Conservation (phyloP, 2,329 filamentous ascomycete genomes). For the Blumeriella jaapii region DNA sequence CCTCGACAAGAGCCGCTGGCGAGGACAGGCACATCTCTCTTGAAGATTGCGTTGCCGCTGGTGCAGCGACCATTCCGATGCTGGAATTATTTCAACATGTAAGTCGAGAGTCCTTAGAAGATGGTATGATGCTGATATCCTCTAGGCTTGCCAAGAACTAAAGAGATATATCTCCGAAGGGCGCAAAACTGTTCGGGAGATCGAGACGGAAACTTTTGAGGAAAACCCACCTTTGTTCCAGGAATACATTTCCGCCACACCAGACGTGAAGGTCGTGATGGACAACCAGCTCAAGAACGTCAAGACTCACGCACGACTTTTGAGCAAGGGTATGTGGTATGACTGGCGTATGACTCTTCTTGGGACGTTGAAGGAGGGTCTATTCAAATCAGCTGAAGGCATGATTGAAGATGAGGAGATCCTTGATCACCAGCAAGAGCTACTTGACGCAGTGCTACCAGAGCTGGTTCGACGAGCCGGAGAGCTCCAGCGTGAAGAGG, state of each 20-base stretch:
- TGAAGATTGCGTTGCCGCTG: constrained; percentile 74
- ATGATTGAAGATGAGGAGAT: constrained; percentile 63
- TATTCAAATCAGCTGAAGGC: constrained; percentile 62
- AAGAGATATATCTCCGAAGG: constrained; percentile 96
- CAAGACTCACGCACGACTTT: constrained; percentile 78
- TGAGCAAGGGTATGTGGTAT: constrained; percentile 97
- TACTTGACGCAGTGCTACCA: constrained; percentile 59
- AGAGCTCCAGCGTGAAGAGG: constrained; percentile 49
- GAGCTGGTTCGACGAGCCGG: constrained; percentile 48
- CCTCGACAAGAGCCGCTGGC: constrained; percentile 27
- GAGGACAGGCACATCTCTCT: constrained; percentile 38
- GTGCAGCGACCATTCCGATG: constrained; percentile 84
- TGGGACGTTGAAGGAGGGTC: constrained; percentile 71
- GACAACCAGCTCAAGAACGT: constrained; percentile 97
- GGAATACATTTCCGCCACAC: constrained; percentile 78
- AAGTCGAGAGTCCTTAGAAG: constrained; percentile 27
- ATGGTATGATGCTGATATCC: constrained; percentile 4
- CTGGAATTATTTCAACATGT: constrained; percentile 88
- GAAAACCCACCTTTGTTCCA: constrained; percentile 87
- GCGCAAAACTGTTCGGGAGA: constrained; percentile 76
- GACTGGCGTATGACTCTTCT: constrained; percentile 90
- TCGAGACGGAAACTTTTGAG: constrained; percentile 77
- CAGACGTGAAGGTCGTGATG: constrained; percentile 76
- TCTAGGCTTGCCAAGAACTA: constrained; percentile 74
- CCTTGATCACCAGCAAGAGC: constrained; percentile 54